Evolutionary conservation across 176 grass and related monocot species (phyloP), one percentile per base, ranked within the genome.

Genomic region (Oryza meyeriana): DNA sequence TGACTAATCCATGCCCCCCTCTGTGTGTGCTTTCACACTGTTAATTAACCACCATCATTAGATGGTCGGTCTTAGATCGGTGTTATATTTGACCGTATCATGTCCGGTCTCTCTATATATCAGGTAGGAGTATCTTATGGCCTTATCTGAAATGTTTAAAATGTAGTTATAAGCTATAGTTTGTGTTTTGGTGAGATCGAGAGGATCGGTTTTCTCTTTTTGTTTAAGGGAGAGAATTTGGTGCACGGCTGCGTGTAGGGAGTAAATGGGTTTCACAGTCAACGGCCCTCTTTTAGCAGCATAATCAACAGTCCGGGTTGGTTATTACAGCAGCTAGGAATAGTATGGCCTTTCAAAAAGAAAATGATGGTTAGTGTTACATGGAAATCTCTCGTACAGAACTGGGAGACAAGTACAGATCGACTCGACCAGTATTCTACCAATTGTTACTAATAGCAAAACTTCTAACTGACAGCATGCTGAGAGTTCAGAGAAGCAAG

Each of bases 1-100:
- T 59, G 55, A 59, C 45, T 5, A 34, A 13, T 40, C 8, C 38
- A 17, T 41, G 7, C 26, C 2, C 64, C 25, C 27, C 47, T 11
- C 1, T 59, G 18, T 25, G 17, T 55, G 8, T 75, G 29, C 75
- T 38, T 75, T 79, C 69, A 74, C 81, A 80, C 67, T 8, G 25
- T 20, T 59, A 59, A 59, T 59, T 61, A 66, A 26, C 31, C 12
- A 24, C 16, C 35, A 17, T 5, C 6, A 58, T 58, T 58, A 58
- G 55, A 58, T 58, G 22, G 14, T 9, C 39, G 9, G 75, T 38
- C 55, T 13, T 28, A 5, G 41, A 34, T 58, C 28, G 45, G 40
- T 1, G 77, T 85, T 77, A 85, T 61, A n/a, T n/a, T n/a, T n/a
- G n/a, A 64, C 2, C 20, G 5, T 12, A 30, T 31, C 28, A 61